Evolutionary conservation across 345 rosid genomes (phyloP).

Genomic region (Populus deltoides): DNA sequence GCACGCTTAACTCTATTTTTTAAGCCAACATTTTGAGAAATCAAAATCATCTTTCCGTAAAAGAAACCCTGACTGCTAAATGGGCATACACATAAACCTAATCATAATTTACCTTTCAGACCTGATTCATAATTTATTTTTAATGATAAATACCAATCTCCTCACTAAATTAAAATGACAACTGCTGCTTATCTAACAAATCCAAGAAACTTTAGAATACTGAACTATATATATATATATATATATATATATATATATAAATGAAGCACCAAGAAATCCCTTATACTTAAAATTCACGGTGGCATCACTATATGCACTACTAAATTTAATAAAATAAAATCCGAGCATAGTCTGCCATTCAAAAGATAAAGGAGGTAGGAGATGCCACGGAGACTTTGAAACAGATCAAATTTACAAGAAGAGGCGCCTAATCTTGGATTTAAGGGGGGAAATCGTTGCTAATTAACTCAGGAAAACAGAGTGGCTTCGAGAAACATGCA

Average conservation of each 20-base stretch:
- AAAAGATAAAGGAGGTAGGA: neutral
- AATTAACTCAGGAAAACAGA: neutral
- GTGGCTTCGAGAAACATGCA: neutral
- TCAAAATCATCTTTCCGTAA: constrained; percentile 46
- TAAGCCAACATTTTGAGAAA: constrained; percentile 56
- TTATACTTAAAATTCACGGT: neutral
- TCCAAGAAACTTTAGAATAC: neutral
- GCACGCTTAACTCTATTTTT: constrained; percentile 36
- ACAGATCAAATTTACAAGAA: neutral
- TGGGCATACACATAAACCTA: neutral
- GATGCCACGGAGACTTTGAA: neutral
- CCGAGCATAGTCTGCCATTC: neutral
- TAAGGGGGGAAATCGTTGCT: neutral
- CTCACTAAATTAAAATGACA: neutral
- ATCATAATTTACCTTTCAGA: too few species aligned
- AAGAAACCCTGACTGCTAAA: neutral
- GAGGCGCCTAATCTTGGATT: neutral
- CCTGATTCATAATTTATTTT: neutral
- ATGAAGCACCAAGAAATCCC: neutral
- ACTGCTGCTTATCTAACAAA: neutral
- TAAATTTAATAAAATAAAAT: too few species aligned
- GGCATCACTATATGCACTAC: neutral
- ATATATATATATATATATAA: too few species aligned
- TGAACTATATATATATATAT: too few species aligned
- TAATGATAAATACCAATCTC: neutral